These are phyloP conservation scores for Candida sphagnicola DNA, from an alignment of 805 yeast species.

Conservation along the genomic window DNA sequence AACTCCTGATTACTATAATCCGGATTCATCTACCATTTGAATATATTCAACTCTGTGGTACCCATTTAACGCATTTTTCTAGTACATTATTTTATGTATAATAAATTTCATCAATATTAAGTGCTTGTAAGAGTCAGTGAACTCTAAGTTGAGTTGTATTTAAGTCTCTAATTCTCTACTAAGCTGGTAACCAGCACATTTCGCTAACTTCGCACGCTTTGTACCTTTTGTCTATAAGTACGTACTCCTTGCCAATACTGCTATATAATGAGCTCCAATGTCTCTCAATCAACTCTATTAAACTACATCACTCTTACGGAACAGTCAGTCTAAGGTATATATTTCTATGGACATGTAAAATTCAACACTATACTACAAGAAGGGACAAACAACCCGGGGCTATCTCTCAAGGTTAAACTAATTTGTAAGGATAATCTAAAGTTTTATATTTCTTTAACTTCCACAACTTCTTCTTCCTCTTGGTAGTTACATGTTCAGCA, in stretches of 20 bases:
- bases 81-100: not conserved
- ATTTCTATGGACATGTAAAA: not conserved
- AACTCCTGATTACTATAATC: too few relatives aligned
- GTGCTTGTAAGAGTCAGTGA: too few relatives aligned
- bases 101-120: not conserved
- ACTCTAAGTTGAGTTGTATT: too few relatives aligned
- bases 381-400: not conserved
- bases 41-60: not conserved
- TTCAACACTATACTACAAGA: not conserved
- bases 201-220: too few relatives aligned
- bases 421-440: slow-evolving; percentile 82
- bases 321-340: too few relatives aligned
- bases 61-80: not conserved
- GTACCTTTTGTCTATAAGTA: too few relatives aligned
- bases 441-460: slow-evolving; percentile 71
- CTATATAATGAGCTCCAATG: too few relatives aligned
- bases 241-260: too few relatives aligned
- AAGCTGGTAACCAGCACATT: too few relatives aligned
- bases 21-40: not conserved
- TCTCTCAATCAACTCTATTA: too few relatives aligned
- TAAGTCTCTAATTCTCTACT: too few relatives aligned
- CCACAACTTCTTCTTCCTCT: slow-evolving; percentile 90
- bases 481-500: slow-evolving; percentile 78
- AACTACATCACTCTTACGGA: too few relatives aligned
- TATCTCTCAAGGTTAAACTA: slow-evolving; percentile 8